Conservation (phyloP, 441 rosid species). For the Capsella rubella region DNA sequence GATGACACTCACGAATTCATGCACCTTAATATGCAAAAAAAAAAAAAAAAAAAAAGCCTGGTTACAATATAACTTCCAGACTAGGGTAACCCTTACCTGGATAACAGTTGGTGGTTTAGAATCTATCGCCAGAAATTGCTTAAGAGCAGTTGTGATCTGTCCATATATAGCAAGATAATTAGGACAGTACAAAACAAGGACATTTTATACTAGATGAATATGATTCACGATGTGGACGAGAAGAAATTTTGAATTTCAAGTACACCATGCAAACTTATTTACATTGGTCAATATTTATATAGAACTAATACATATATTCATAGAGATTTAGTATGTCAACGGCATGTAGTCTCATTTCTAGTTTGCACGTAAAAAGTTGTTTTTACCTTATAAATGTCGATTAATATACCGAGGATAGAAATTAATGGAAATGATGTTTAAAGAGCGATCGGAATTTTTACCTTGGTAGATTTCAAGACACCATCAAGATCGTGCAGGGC, state of each 20-base stretch:
- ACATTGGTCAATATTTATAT: no score
- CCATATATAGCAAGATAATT: not conserved
- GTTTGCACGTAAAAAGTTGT: no score
- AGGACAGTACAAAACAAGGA: not conserved
- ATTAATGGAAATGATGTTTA: not conserved
- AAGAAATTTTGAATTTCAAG: no score
- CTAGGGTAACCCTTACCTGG: not conserved
- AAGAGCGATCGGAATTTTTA: not conserved
- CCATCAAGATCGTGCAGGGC: conserved; percentile 55
- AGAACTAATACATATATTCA: no score
- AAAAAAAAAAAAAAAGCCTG: not conserved
- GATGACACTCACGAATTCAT: not conserved
- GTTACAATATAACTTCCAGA: not conserved
- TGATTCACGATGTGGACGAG: no score
- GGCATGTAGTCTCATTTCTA: no score
- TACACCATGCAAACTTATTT: no score
- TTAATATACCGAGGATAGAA: no score
- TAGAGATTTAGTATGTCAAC: no score
- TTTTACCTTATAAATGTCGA: no score
- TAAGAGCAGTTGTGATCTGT: conserved; percentile 50
- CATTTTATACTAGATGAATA: no score
- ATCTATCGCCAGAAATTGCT: conserved; percentile 46
- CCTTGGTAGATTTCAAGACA: conserved; percentile 48
- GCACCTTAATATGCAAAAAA: not conserved
- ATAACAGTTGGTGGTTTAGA: conserved; percentile 60